Base-by-base conservation (phyloP, 768 basidiomycete species). In the Cubamyces sp. region DNA sequence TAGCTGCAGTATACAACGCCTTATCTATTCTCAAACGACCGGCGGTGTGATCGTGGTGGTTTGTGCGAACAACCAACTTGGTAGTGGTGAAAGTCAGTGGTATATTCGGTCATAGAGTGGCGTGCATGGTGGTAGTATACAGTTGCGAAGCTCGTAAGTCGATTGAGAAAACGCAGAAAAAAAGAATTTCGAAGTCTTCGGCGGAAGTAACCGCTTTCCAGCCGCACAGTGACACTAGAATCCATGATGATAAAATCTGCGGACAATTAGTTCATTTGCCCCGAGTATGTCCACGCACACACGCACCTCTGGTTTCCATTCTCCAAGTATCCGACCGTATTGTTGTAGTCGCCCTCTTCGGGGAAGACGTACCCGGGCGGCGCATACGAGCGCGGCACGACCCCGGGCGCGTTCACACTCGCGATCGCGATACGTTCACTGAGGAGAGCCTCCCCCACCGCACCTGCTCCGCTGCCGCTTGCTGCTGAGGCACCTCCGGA, bases 231-330 rank as follows among this genome's bases (percentile, higher is more conserved):
- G n/a, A n/a, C 51, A 58, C 60, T 57, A 54, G 48, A 69, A 70
- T 11, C 69, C 69, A 26, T 64, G 63, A 50, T 66, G 65, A 40
- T 64, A 64, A 54, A 67, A 69, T 50, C 68, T 69, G 46, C 43
- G 18, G 46, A 28, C 39, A 18, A 43, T n/a, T 11, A 56, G 53
- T 60, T 5, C n/a, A n/a, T n/a, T n/a, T n/a, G n/a, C n/a, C n/a
- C n/a, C n/a, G n/a, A n/a, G n/a, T n/a, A n/a, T n/a, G 5, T 14
- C 11, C 26, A 18, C 48, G 15, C 45, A 14, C 45, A 18, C 26
- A 28, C 68, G 57, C 54, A 85, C 65, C 81, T 74, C 66, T 85
- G 83, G 68, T 86, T 84, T 15, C 83, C 81, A 65, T 83, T 85
- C 67, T 84, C 82, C 65, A 84, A 69, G 40, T 82, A 77, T 15